Conservation (phyloP, 108 stramenopile species). For the Licmophora abbreviata region DNA sequence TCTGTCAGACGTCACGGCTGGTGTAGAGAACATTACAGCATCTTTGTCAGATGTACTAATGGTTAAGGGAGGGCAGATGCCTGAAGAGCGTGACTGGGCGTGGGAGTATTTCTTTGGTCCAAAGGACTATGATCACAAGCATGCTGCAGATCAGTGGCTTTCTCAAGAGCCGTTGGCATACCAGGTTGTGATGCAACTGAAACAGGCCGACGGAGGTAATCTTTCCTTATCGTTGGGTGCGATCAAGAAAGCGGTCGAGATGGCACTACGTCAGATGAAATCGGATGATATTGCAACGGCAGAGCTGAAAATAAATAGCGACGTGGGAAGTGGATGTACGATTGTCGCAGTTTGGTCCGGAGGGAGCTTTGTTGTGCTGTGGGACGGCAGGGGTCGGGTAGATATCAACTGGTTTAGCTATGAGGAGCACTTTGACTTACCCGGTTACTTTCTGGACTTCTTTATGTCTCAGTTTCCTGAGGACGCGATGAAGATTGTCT, state of each 20-base stretch:
- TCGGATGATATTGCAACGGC: neutral
- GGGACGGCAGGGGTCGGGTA: slow-evolving; percentile 51
- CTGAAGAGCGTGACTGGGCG: no score
- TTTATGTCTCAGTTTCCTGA: slow-evolving; percentile 5
- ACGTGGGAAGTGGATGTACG: slow-evolving; percentile 43
- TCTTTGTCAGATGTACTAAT: slow-evolving; percentile 13
- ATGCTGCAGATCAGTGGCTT: slow-evolving; percentile 46
- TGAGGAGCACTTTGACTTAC: slow-evolving; percentile 16
- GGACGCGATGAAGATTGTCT: slow-evolving; percentile 6
- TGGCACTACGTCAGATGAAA: neutral
- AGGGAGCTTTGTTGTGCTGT: slow-evolving; percentile 34
- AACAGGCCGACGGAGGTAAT: slow-evolving; percentile 5
- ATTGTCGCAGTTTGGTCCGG: slow-evolving; percentile 18
- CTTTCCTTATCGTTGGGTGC: neutral
- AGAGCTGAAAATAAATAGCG: neutral
- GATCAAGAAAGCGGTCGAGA: neutral
- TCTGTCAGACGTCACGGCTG: slow-evolving; percentile 10
- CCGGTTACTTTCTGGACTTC: neutral
- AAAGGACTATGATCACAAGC: slow-evolving; percentile 47
- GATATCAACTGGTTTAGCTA: slow-evolving; percentile 59
- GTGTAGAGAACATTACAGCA: slow-evolving; percentile 9
- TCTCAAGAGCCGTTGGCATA: slow-evolving; percentile 48
- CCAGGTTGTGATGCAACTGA: slow-evolving; percentile 50
- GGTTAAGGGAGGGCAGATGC: slow-evolving; percentile 16
- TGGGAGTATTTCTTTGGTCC: slow-evolving; percentile 7